phyloP scores from a whole-genome alignment of 2,329 filamentous ascomycete species.

The Pezicula carpinea region DNA sequence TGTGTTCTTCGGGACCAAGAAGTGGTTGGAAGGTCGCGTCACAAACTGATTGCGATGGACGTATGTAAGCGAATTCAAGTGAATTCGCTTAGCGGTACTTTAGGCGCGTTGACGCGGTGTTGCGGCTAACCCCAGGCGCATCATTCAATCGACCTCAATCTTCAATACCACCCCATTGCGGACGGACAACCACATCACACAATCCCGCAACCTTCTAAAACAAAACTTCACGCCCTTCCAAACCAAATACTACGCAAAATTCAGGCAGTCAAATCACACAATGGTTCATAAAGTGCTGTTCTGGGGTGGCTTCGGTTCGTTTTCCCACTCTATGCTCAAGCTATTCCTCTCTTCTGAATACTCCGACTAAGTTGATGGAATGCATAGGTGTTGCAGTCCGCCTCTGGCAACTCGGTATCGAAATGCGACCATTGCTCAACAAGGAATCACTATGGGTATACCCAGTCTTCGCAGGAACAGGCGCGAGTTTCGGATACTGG shows the following conservation, averaged over 20 bases:
- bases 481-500: conserved; percentile 96
- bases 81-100: background rate
- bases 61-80: background rate
- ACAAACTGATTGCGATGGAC: background rate
- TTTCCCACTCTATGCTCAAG: conserved; percentile 12
- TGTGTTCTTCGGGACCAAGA: too few species aligned
- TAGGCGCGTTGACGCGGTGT: background rate
- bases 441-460: conserved; percentile 83
- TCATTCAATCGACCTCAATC: background rate
- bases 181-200: conserved; percentile 5
- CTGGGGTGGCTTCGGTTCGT: conserved; percentile 88
- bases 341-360: too few species aligned
- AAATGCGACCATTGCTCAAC: conserved; percentile 94
- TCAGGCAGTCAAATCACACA: background rate
- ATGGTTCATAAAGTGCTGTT: conserved; percentile 60
- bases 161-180: conserved; percentile 7
- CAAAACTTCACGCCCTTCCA: conserved; percentile 1
- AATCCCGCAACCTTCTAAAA: background rate
- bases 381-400: conserved; percentile 78
- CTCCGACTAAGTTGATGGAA: too few species aligned
- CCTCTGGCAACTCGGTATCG: conserved; percentile 95
- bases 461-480: conserved; percentile 79
- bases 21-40: background rate
- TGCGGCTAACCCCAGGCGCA: background rate
- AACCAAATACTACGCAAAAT: conserved; percentile 1